A percentile compares a stretch with the other conserved stretches of the same genome.
These are phyloP conservation scores for Asparagopsis taxiformis DNA, from an alignment of 31 red algal species.

Conservation along the genomic window DNA sequence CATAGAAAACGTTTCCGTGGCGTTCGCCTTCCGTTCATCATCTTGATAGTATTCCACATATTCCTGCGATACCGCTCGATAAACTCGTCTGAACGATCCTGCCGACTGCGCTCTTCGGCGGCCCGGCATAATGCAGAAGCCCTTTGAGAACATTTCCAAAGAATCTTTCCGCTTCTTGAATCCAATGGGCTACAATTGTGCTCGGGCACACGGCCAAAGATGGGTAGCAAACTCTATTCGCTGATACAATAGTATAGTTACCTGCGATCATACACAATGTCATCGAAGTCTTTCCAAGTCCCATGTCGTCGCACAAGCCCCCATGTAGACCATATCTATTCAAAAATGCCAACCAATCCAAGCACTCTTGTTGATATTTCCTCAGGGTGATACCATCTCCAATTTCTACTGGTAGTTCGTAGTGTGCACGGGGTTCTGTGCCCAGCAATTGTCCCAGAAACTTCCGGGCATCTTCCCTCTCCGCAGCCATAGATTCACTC, in stretches of 20 bases:
- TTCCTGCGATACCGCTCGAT: too few relatives aligned
- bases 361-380: constrained; percentile 95
- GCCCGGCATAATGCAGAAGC: constrained; percentile 83
- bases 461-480: constrained; percentile 69
- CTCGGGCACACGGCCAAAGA: constrained; percentile 89
- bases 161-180: constrained; percentile 84
- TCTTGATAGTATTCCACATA: too few relatives aligned
- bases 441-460: constrained; percentile 95
- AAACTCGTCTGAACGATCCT: too few relatives aligned
- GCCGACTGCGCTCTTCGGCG: too few relatives aligned
- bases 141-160: constrained; percentile 67
- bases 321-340: constrained; percentile 94
- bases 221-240: constrained; percentile 26
- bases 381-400: constrained; percentile 80
- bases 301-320: constrained; percentile 99
- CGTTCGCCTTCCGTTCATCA: too few relatives aligned
- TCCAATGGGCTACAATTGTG: constrained; percentile 94
- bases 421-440: constrained; percentile 64
- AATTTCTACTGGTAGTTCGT: constrained; percentile 74
- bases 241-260: constrained; percentile 28
- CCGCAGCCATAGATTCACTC: constrained; percentile 45
- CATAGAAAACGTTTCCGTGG: too few relatives aligned
- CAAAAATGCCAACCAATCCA: constrained; percentile 96
- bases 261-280: constrained; percentile 95
- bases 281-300: constrained; percentile 98